Base-by-base conservation (phyloP, 805 yeast species). In the Wickerhamia fluorescens region DNA sequence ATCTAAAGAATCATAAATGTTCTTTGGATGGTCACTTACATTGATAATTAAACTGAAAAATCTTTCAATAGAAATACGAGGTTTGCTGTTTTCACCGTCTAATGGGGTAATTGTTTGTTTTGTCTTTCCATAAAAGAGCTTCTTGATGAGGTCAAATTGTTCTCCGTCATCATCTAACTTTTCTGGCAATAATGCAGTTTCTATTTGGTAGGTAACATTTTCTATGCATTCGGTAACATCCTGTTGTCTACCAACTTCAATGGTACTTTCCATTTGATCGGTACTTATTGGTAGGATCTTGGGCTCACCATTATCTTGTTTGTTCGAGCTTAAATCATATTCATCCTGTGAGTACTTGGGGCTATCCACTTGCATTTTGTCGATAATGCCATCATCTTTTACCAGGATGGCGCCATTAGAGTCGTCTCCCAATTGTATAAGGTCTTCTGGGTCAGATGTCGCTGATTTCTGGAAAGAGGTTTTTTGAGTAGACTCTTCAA, bases 211-310 rank as follows among this genome's bases (percentile, higher is more conserved):
- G 9, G 88, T 65, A 6, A 92, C 96, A 51, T 92, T 92, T 31
- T 88, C 94, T 46, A 89, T 87, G 53, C 97, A 89, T 51, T 92
- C 98, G 0, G 96, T 87, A 12, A 92, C 97, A 61, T 92, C 98
- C 52, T 92, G 98, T 51, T 92, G 98, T 40, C 94, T 67, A 2
- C 96, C 95, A 46, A 78, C 65, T 47, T 84, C 88, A 30, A 79
- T 63, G 0, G 92, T 78, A 43, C 78, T 72, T 33, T 75, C 87
- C 55, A 81, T 69, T 45, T 80, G 86, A 37, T 77, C 83, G 4
- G 74, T 57, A 35, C 68, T 61, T 9, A 72, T 72, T 21, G 49
- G 54, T 23, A 58, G 40, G 16, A 58, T 30, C 23, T 41, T 43
- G 4, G 52, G 39, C 4, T 21, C 25, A 6, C 10, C 19, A 3